Evolutionary conservation across 495 filamentous ascomycete species (phyloP), one percentile per base, ranked within the genome.

Genomic region (Margaritispora aquatica): DNA sequence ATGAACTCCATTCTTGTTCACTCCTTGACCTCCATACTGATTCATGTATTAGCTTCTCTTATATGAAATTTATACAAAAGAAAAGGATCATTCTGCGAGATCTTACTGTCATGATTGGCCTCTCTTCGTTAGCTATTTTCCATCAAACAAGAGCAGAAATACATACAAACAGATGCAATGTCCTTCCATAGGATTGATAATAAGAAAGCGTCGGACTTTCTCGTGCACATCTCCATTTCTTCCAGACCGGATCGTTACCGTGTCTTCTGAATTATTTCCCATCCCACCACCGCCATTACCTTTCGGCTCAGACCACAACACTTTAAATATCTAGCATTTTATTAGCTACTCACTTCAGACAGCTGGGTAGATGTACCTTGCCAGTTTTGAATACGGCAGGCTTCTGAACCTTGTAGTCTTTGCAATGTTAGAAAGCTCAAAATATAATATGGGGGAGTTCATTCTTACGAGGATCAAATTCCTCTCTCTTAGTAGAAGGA

Each of bases 151-250:
- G 15, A 15, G 5, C 29, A 15, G 29, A 15, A 7, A 17, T 31
- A 54, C 51, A 17, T 54, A 54, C 60, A 63, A 20, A 49, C 60
- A 63, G 13, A 60, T 54, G 20, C 56, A 63, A 46, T 63, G 61
- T 1, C 61, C 61, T 20, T 47, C 20, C 26, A 20, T 27, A 17
- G 56, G 20, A n/a, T 58, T 34, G 13, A 66, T 54, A 20, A 66
- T 63, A 1, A 66, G 24, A 44, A 66, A 66, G 15, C 64, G 56
- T 48, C 64, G 60, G 7, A 60, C 34, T 26, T 56, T 60, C 22
- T 31, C 26, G 17, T 23, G 51, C 20, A 38, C 1, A 23, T 48
- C 38, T 4, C 52, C 54, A 22, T 27, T 31, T n/a, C 9, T 26
- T 26, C 48, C 48, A 4, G 21, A 15, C 21, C 48, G 21, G 21